These are phyloP conservation scores for Debaryomyces maramus DNA, from an alignment of 805 yeast species.

Conservation along the genomic window DNA sequence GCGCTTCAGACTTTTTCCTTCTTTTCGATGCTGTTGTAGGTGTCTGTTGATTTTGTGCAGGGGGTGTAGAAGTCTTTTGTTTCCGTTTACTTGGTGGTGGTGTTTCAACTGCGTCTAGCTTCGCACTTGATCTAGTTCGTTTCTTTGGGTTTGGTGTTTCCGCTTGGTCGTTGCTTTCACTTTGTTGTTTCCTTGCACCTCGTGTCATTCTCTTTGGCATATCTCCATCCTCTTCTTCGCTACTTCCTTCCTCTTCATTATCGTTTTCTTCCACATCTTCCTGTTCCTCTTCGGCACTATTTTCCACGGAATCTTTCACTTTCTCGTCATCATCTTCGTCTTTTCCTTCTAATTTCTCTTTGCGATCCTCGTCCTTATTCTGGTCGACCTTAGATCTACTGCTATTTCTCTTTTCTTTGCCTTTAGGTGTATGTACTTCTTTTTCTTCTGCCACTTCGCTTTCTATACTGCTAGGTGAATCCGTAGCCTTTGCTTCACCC, in stretches of 20 bases:
- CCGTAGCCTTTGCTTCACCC: conserved; percentile 6
- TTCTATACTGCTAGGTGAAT: conserved; percentile 14
- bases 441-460: conserved; percentile 7
- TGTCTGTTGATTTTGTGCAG: conserved; percentile 4
- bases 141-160: conserved; percentile 12
- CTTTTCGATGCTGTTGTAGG: conserved; percentile 9
- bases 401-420: conserved; percentile 7
- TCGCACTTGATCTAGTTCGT: conserved; percentile 14
- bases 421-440: neutral
- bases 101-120: conserved; percentile 10
- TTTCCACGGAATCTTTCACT: conserved; percentile 24
- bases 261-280: conserved; percentile 6
- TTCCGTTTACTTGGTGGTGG: conserved; percentile 12
- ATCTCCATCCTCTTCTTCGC: conserved; percentile 5
- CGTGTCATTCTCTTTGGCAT: conserved; percentile 9
- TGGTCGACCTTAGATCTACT: neutral
- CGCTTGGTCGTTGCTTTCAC: conserved; percentile 5
- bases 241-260: conserved; percentile 10
- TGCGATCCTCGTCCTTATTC: conserved; percentile 3
- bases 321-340: conserved; percentile 21
- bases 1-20: conserved; percentile 12
- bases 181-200: conserved; percentile 7
- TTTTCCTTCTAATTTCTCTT: conserved; percentile 4
- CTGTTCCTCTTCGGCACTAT: conserved; percentile 1
- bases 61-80: conserved; percentile 13